Evolutionary conservation across 1,284 basidiomycete genomes (phyloP), one percentile per base, ranked within the genome.

Genomic region (Vanrija humicola): DNA sequence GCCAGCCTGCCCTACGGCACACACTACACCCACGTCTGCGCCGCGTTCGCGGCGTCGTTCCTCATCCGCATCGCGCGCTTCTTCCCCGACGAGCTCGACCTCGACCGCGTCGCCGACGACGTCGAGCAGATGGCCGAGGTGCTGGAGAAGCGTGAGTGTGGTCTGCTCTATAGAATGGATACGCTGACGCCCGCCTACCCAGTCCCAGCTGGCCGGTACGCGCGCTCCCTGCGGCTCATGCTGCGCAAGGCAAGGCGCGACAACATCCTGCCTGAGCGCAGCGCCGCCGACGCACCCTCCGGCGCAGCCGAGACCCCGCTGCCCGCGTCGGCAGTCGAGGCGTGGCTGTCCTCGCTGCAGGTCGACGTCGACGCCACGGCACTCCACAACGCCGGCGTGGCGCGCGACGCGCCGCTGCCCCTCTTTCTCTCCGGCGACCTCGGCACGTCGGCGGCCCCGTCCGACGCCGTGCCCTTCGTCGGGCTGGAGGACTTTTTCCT

Each of bases 201-300:
- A 89, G 89, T 90, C 59, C 88, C 89, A 29, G 89, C 88, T 14
- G 88, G 87, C 65, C 84, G 89, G 47, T 92, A 91, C 64, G 89
- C 89, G 9, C 74, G 89, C 48, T 90, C 88, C 6, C 79, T 92
- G 21, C 86, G 88, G 63, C 76, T 90, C 39, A 91, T 91, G 86
- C 68, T 92, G 55, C 88, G 88, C 69, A 81, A 85, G 58, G 84
- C 85, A 38, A 82, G 83, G 67, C 86, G 83, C 60, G 82, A 85
- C 57, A 83, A 82, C 63, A 64, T 66, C 48, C 58, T 72, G 18
- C 69, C 67, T 0, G 59, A 62, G 52, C 56, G n/a, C 59, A 55
- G 5, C 6, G 52, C 57, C 7, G 18, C 18, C 38, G 43, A 25
- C 26, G 21, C 21, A 5, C 50, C 57, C 3, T 15, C 18, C 38